Base-by-base conservation (phyloP, 1,284 basidiomycete genomes). In the Malassezia dermatis region DNA sequence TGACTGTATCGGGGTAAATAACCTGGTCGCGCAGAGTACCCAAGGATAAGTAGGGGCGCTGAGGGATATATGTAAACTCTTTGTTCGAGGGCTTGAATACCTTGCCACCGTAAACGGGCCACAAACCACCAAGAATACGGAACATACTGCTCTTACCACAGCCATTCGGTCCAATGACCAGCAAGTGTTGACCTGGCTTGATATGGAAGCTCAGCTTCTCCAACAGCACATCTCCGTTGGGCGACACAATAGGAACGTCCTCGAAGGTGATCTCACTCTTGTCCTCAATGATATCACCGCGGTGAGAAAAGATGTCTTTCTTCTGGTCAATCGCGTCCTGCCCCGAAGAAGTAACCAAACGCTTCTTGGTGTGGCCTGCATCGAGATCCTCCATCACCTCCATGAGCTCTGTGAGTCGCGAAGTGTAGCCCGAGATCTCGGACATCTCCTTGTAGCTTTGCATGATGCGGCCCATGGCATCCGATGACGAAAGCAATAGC, bases 21-120 rank as follows among this genome's bases (percentile, higher is more conserved):
- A 82, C 82, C 75, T 96, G 93, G 73, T 96, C 93, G 12, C 93
- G 83, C 2, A 98, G 81, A 0, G 90, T 96, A 8, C 93, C 93
- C 15, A 89, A 79, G 4, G 86, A 88, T 8, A 96, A 82, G 75
- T 96, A 96, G 0, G 93, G 93, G 40, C 93, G 80, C 73, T 98
- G 93, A 15, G 93, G 93, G 62, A 98, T 94, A 60, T 96, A 82
- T 44, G 91, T 88, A 75, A 98, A 96, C 58, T 91, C 83, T 8
- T 82, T 81, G 6, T 88, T 85, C 15, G 86, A 82, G 0, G 93
- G 93, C 76, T 96, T 96, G 67, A 85, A 83, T n/a, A 98, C 89
- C 11, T 82, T 80, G 0, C 93, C 93, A 79, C 84, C 93, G 69
- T 95, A 94, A 4, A 95, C 86, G 1, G 93, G 91, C 91, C 93